These are phyloP conservation scores for Aulographum hederae DNA, from an alignment of 2,329 filamentous ascomycete genomes.

Conservation along the genomic window DNA sequence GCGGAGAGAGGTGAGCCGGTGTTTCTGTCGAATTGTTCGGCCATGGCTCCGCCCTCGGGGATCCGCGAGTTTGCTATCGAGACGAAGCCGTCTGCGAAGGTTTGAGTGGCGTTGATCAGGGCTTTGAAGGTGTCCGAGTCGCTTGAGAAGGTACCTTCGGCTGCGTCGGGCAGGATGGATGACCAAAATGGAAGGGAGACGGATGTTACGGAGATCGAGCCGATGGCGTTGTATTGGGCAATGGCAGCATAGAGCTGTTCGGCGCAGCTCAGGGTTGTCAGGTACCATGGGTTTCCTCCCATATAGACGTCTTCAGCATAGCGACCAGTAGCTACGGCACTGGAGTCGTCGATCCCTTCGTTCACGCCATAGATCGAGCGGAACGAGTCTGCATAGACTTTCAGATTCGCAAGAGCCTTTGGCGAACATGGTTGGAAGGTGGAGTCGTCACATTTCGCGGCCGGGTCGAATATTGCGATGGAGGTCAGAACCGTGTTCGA, in stretches of 20 bases:
- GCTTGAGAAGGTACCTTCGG: conserved; percentile 9
- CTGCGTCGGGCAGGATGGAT: conserved; percentile 13
- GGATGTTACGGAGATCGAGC: conserved; percentile 11
- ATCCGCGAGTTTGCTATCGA: conserved; percentile 14
- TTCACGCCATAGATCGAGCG: conserved; percentile 12
- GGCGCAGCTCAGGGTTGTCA: conserved; percentile 14
- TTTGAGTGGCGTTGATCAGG: conserved; percentile 10
- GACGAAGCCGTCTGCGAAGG: conserved; percentile 17
- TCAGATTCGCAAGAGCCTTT: too few species aligned
- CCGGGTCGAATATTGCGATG: conserved; percentile 13
- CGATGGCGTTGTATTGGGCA: conserved; percentile 7
- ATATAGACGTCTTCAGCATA: conserved; percentile 18
- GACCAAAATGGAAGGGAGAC: conserved; percentile 14
- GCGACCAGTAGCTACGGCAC: conserved; percentile 12
- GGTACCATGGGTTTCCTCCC: conserved; percentile 18
- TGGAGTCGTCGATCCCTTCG: conserved; percentile 12
- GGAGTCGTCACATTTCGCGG: conserved; percentile 14
- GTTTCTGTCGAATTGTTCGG: conserved; percentile 15
- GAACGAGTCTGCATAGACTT: conserved; percentile 15
- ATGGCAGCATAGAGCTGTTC: conserved; percentile 13
- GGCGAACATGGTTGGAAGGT: conserved; percentile 13
- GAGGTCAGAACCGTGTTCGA: conserved; percentile 16
- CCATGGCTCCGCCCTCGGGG: conserved; percentile 10
- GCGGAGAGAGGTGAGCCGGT: conserved; percentile 12
- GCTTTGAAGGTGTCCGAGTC: conserved; percentile 8